Percentiles rank a stretch among this genome's conserved stretches.
Conservation (phyloP, 345 rosid genomes). For the Anastatica hierochuntica region DNA sequence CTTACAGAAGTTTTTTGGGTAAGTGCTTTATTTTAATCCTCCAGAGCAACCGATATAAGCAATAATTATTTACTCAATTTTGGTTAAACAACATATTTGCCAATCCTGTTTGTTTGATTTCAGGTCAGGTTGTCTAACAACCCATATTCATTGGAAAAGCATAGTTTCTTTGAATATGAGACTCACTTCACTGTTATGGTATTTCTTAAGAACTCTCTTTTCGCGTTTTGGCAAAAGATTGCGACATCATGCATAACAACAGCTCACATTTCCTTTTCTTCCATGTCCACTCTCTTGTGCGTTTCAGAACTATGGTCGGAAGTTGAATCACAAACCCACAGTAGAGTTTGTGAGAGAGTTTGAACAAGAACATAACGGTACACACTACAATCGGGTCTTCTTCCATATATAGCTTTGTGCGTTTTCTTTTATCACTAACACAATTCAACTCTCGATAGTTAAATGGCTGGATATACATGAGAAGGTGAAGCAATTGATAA, state of each 20-base stretch:
- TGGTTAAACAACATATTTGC: background rate
- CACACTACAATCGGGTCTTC: background rate
- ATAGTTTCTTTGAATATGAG: constrained; percentile 80
- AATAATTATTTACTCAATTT: background rate
- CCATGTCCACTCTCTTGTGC: constrained; percentile 11
- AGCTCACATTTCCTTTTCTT: background rate
- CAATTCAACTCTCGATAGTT: constrained; percentile 33
- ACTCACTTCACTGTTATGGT: constrained; percentile 99
- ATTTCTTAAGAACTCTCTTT: constrained; percentile 19
- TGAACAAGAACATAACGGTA: constrained; percentile 78
- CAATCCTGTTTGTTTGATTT: constrained; percentile 15
- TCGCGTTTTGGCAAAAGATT: background rate
- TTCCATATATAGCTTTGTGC: background rate
- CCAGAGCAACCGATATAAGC: background rate
- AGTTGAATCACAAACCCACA: constrained; percentile 67
- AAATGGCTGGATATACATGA: constrained; percentile 73
- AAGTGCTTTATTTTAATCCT: constrained; percentile 12
- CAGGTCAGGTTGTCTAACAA: constrained; percentile 91
- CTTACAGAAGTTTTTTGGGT: constrained; percentile 89
- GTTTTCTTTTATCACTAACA: background rate
- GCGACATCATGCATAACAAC: background rate
- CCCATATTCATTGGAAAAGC: constrained; percentile 62
- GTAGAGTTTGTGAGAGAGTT: constrained; percentile 75
- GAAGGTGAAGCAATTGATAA: constrained; percentile 49
- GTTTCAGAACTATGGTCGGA: constrained; percentile 75